Conservation (phyloP, 2,329 filamentous ascomycete species). For the Fusarium sacchari region DNA sequence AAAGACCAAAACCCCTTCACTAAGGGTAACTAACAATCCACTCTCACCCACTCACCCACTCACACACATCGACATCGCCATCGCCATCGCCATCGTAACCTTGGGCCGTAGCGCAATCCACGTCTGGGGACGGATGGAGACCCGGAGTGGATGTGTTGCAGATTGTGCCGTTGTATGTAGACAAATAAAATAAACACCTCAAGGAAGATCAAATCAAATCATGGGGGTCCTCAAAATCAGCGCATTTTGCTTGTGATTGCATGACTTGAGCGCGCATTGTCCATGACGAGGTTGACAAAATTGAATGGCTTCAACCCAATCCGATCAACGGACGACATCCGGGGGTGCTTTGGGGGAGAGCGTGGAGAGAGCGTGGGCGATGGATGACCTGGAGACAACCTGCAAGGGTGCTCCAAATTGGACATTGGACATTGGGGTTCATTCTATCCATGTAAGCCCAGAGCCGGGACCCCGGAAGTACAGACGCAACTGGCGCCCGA, state of each 20-base stretch:
- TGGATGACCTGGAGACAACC: constrained; percentile 20
- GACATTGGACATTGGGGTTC: constrained; percentile 22
- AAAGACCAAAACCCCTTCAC: constrained; percentile 13
- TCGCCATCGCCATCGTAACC: constrained; percentile 19
- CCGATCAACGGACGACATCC: constrained; percentile 18
- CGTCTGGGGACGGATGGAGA: constrained; percentile 41
- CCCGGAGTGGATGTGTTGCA: constrained; percentile 27
- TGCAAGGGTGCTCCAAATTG: constrained; percentile 30
- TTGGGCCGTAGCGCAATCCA: constrained; percentile 29
- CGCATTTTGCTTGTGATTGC: constrained; percentile 40
- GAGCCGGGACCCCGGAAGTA: constrained; percentile 39
- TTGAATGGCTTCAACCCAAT: constrained; percentile 27
- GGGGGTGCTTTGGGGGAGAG: constrained; percentile 14
- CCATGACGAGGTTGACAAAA: constrained; percentile 31
- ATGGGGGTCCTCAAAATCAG: constrained; percentile 33
- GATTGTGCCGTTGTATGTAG: background rate
- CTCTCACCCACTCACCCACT: constrained; percentile 23
- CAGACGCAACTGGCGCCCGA: background rate
- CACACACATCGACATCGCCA: constrained; percentile 4
- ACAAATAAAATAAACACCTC: constrained; percentile 4
- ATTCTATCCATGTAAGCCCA: constrained; percentile 27
- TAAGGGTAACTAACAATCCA: background rate
- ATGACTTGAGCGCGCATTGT: constrained; percentile 37
- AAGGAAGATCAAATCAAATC: constrained; percentile 16
- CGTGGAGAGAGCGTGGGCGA: constrained; percentile 26